A percentile compares a stretch with the other conserved stretches of the same genome.
Evolutionary conservation across 169 alveolate genomes (phyloP).

Genomic region (Cryptosporidium meleagridis): DNA sequence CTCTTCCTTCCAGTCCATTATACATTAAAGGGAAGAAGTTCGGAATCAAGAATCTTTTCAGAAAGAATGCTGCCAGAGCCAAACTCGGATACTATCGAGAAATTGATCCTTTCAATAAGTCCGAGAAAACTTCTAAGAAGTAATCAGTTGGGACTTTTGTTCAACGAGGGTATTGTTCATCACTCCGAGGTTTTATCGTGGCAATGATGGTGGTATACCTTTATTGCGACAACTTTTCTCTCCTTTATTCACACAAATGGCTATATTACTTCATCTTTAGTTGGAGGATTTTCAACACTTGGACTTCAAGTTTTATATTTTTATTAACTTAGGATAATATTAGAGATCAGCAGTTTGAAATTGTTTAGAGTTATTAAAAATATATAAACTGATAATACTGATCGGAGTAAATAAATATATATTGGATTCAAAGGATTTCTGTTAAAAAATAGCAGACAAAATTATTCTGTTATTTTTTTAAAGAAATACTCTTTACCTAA

Average conservation of each 20-base stretch:
- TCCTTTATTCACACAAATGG: neutral
- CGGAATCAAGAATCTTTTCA: constrained; percentile 46
- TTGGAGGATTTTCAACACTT: neutral
- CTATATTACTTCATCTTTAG: neutral
- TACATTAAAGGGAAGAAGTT: constrained; percentile 55
- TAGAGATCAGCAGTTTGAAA: neutral
- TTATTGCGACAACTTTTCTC: neutral
- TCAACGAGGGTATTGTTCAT: too few species aligned
- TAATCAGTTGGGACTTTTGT: neutral
- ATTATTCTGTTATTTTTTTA: neutral
- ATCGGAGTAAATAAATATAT: neutral
- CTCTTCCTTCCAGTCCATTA: constrained; percentile 60
- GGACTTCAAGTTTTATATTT: neutral
- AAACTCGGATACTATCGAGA: constrained; percentile 44
- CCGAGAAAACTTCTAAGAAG: neutral
- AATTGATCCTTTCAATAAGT: constrained; percentile 8
- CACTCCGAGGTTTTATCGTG: too few species aligned
- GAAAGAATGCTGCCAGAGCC: constrained; percentile 50
- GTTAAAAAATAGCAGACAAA: neutral
- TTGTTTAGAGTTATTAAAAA: too few species aligned
- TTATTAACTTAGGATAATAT: neutral
- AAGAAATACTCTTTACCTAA: neutral
- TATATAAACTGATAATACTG: neutral
- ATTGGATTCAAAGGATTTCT: neutral
- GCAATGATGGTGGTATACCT: neutral